Percentiles rank a stretch among this genome's conserved stretches.
Evolutionary conservation across 768 basidiomycete genomes (phyloP).

Genomic region (Leccinum subtestaceum): DNA sequence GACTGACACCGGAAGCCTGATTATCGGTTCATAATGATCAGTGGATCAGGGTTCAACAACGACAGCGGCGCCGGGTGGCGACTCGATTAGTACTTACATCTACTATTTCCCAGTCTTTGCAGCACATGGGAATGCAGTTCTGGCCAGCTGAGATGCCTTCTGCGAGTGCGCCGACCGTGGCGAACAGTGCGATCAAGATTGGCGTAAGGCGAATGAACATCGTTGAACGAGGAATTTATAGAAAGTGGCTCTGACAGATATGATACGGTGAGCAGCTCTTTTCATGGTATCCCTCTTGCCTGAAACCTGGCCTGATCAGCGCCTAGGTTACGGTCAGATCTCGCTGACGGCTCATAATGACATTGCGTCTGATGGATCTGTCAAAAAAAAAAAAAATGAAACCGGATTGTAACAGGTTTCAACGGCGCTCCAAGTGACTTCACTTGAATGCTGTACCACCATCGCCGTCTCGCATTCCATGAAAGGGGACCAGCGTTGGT

Average conservation of each 20-base stretch:
- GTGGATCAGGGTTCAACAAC: neutral
- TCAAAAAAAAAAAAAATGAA: no score
- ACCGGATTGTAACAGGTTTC: no score
- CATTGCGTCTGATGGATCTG: no score
- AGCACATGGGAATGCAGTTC: neutral
- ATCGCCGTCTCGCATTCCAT: no score
- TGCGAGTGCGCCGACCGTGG: neutral
- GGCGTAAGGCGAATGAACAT: neutral
- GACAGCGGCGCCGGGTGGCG: neutral
- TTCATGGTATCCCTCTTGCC: no score
- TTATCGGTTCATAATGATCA: neutral
- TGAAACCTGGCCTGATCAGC: no score
- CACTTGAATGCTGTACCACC: neutral
- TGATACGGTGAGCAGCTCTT: no score
- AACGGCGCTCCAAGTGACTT: no score
- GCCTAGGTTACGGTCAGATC: no score
- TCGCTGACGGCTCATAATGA: no score
- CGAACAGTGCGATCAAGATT: neutral
- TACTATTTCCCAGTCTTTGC: fast-evolving
- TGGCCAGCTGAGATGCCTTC: neutral
- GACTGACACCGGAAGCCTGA: neutral
- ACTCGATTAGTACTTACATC: neutral
- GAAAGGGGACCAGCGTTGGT: no score
- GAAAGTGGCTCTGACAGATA: no score
- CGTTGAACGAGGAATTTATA: neutral